A percentile compares a stretch with the other conserved stretches of the same genome.
Conservation (phyloP, 78 protist species). For the Tieghemostelium lacteum region DNA sequence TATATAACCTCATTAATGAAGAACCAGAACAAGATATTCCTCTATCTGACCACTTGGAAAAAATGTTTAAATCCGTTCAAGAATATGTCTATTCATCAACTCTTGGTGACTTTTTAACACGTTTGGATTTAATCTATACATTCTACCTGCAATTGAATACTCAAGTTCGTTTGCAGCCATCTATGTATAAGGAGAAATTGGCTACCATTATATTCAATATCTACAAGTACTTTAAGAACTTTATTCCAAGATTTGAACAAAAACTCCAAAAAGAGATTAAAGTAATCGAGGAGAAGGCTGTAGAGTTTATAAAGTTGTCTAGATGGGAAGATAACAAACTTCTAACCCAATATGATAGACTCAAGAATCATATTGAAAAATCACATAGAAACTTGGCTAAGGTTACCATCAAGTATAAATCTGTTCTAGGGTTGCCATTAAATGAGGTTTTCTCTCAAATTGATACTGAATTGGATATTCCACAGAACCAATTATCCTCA, state of each 20-base stretch:
- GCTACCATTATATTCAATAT: constrained; percentile 21
- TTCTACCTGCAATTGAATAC: constrained; percentile 48
- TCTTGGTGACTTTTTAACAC: constrained; percentile 83
- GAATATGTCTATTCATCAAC: constrained; percentile 49
- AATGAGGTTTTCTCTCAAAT: constrained; percentile 30
- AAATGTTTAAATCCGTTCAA: constrained; percentile 37
- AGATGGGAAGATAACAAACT: constrained; percentile 81
- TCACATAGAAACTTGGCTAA: constrained; percentile 77
- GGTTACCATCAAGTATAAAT: constrained; percentile 55
- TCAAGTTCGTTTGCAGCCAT: background rate
- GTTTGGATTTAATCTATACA: constrained; percentile 59
- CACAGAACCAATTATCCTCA: background rate
- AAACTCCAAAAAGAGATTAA: constrained; percentile 18
- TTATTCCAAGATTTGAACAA: constrained; percentile 47
- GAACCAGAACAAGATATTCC: constrained; percentile 4
- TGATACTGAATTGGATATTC: constrained; percentile 45
- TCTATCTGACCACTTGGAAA: background rate
- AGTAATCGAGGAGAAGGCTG: constrained; percentile 75
- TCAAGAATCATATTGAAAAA: constrained; percentile 55
- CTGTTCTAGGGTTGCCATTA: constrained; percentile 45
- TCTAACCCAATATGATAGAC: constrained; percentile 70
- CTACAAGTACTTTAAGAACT: constrained; percentile 67
- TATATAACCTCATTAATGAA: constrained; percentile 66
- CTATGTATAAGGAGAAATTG: constrained; percentile 22
- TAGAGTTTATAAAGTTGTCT: constrained; percentile 67